phyloP scores from a whole-genome alignment of 169 alveolate genomes.

The Plasmodium yoelii region DNA sequence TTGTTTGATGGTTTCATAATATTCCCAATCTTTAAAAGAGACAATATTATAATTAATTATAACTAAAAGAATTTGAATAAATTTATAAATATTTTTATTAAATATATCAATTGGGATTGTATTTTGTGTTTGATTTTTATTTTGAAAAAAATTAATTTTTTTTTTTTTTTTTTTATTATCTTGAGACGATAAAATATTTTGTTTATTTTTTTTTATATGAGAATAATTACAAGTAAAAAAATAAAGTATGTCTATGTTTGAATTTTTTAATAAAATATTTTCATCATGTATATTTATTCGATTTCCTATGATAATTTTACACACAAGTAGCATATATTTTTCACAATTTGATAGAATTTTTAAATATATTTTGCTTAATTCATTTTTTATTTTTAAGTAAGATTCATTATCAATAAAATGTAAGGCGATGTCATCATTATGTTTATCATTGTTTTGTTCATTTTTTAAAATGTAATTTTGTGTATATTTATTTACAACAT shows the following conservation, averaged over 20 bases:
- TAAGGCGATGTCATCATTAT: no score
- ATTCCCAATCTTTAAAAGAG: conserved; percentile 39
- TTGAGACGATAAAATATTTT: conserved; percentile 5
- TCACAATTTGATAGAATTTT: conserved; percentile 25
- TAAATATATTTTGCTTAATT: conserved; percentile 28
- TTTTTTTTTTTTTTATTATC: neutral
- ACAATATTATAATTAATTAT: conserved; percentile 26
- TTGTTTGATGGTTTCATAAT: conserved; percentile 46
- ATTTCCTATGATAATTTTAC: conserved; percentile 65
- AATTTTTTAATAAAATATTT: conserved; percentile 12
- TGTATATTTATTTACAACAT: conserved; percentile 7
- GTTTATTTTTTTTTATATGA: conserved; percentile 30
- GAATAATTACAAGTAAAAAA: conserved; percentile 45
- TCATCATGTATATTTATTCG: conserved; percentile 42
- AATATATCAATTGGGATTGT: conserved; percentile 2
- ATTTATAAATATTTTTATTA: conserved; percentile 11
- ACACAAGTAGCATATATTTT: conserved; percentile 26
- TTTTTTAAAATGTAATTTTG: neutral
- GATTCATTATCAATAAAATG: conserved; percentile 6
- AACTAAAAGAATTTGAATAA: conserved; percentile 37
- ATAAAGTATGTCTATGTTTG: conserved; percentile 13
- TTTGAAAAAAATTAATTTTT: neutral
- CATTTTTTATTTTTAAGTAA: conserved; percentile 1
- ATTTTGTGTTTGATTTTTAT: neutral
- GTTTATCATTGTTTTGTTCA: no score